Percentiles rank a stretch among this genome's conserved stretches.
Conservation (phyloP, 2,329 filamentous ascomycete genomes). For the Epichloe elymi region DNA sequence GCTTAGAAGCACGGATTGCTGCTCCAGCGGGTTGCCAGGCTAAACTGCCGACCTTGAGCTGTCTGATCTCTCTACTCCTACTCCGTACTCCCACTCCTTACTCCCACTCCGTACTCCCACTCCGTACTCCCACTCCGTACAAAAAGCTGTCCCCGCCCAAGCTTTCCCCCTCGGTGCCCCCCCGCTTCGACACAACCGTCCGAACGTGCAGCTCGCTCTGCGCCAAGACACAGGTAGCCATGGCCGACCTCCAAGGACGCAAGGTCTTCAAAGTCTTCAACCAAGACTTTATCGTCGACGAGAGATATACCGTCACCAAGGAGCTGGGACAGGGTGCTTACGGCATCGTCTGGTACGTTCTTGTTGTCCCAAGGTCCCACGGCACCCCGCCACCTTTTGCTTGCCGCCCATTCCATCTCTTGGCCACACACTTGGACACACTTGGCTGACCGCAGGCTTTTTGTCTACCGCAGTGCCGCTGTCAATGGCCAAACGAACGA, state of each 20-base stretch:
- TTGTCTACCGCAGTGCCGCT: constrained; percentile 54
- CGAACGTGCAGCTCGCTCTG: background rate
- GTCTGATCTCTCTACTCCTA: too few relatives aligned
- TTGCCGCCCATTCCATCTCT: background rate
- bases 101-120: background rate
- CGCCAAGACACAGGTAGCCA: constrained; percentile 11
- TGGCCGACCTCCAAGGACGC: constrained; percentile 39
- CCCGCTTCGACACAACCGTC: constrained; percentile 1
- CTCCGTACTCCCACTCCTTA: too few relatives aligned
- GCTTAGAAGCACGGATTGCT: constrained; percentile 2
- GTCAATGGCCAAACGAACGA: constrained; percentile 84
- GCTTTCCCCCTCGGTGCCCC: background rate
- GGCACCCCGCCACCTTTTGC: background rate
- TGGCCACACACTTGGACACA: background rate
- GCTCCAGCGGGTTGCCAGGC: background rate
- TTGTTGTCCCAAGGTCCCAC: background rate
- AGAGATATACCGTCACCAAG: constrained; percentile 97
- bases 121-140: background rate
- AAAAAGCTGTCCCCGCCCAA: constrained; percentile 2
- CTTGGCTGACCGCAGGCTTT: background rate
- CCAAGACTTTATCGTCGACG: constrained; percentile 97
- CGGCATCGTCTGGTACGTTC: constrained; percentile 83
- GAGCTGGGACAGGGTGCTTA: constrained; percentile 97
- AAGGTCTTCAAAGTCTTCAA: constrained; percentile 99
- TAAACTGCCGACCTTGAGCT: too few relatives aligned